A percentile compares a stretch with the other conserved stretches of the same genome.
Evolutionary conservation across 2,329 filamentous ascomycete genomes (phyloP).

Genomic region (Elsinoe arachidis): DNA sequence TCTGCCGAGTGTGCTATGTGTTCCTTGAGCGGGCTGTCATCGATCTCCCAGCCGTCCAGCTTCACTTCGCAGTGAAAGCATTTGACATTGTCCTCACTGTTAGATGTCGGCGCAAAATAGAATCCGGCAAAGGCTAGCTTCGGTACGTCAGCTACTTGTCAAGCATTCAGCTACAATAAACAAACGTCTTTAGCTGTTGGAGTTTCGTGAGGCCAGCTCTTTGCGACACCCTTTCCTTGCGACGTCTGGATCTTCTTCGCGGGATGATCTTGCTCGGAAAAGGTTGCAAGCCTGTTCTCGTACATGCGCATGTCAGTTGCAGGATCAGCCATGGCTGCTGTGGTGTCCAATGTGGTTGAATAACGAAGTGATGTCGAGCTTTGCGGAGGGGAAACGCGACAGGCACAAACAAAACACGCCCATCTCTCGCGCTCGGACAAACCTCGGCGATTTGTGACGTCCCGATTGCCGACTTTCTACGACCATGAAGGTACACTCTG

Average conservation of each 20-base stretch:
- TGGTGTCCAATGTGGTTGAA: slow-evolving; percentile 4
- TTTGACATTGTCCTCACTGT: slow-evolving; percentile 75
- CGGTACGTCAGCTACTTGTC: neutral
- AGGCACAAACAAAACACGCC: slow-evolving; percentile 14
- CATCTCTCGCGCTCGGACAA: slow-evolving; percentile 8
- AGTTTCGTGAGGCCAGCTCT: slow-evolving; percentile 71
- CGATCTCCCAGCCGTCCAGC: slow-evolving; percentile 84
- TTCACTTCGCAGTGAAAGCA: slow-evolving; percentile 82
- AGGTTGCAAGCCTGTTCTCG: slow-evolving; percentile 72
- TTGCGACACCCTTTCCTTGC: slow-evolving; percentile 49
- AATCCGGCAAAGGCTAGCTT: slow-evolving; percentile 88
- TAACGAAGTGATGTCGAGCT: slow-evolving; percentile 8
- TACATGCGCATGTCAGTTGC: slow-evolving; percentile 51
- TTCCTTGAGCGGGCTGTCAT: slow-evolving; percentile 74
- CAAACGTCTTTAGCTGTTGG: slow-evolving; percentile 57
- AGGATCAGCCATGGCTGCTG: slow-evolving; percentile 26
- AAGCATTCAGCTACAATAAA: slow-evolving; percentile 9
- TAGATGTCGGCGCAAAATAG: slow-evolving; percentile 68
- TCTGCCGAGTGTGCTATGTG: slow-evolving; percentile 73
- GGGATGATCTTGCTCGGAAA: slow-evolving; percentile 55
- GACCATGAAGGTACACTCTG: neutral
- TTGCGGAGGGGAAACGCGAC: slow-evolving; percentile 7
- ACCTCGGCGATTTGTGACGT: slow-evolving; percentile 7
- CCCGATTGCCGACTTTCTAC: neutral
- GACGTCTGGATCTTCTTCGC: slow-evolving; percentile 63